Conservation (phyloP, 805 yeast species). For the Metschnikowia chrysomelidarum region DNA sequence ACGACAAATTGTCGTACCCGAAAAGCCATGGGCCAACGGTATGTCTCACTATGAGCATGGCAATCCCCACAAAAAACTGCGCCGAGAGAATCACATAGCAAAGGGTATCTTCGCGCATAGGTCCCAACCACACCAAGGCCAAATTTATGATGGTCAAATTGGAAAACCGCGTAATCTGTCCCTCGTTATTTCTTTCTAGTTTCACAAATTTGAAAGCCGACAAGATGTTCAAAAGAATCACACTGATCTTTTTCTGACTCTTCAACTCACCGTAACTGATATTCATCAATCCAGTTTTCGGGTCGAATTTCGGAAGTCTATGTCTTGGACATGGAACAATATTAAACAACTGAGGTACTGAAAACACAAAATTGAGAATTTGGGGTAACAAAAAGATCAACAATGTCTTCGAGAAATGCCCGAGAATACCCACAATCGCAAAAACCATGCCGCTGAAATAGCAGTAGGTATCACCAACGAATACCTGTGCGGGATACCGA, state of each 20-base stretch:
- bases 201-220: slow-evolving; percentile 49
- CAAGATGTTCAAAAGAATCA: slow-evolving; percentile 43
- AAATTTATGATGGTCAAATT: slow-evolving; percentile 89
- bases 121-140: slow-evolving; percentile 82
- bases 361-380: slow-evolving; percentile 83
- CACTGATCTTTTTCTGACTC: slow-evolving; percentile 25
- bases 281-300: slow-evolving; percentile 65
- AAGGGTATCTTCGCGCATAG: slow-evolving; percentile 77
- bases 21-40: slow-evolving; percentile 81
- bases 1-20: slow-evolving; percentile 77
- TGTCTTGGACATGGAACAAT: slow-evolving; percentile 95
- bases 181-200: slow-evolving; percentile 23
- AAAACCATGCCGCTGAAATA: slow-evolving; percentile 98
- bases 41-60: slow-evolving; percentile 73
- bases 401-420: slow-evolving; percentile 93
- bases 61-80: slow-evolving; percentile 66
- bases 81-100: slow-evolving; percentile 56
- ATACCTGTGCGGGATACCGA: slow-evolving; percentile 89
- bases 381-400: slow-evolving; percentile 87
- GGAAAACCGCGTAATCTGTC: slow-evolving; percentile 48
- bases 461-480: slow-evolving; percentile 98
- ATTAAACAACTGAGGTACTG: slow-evolving; percentile 87
- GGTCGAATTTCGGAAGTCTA: slow-evolving; percentile 77
- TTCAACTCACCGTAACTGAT: slow-evolving; percentile 48
- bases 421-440: slow-evolving; percentile 93